Conservation (phyloP, 257 asterid genomes). For the Solanum acaule region DNA sequence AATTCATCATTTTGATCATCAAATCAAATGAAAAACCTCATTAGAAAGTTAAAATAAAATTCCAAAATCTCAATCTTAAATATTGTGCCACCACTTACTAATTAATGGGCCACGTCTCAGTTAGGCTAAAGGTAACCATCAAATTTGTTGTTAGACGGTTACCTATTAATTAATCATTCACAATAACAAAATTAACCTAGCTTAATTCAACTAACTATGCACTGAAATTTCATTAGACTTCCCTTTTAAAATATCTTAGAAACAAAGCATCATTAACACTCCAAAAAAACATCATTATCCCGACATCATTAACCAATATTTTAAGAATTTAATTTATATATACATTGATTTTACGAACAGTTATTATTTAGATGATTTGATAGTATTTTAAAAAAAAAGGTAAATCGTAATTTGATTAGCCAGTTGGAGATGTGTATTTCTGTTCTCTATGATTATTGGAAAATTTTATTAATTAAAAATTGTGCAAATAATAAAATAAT, state of each 20-base stretch:
- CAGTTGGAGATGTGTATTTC: background rate
- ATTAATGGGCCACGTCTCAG: background rate
- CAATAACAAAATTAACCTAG: background rate
- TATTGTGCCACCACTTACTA: background rate
- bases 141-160: background rate
- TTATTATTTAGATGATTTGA: background rate
- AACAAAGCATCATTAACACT: background rate
- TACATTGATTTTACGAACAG: background rate
- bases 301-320: background rate
- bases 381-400: too few species aligned
- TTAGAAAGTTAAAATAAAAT: background rate
- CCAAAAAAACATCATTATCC: background rate
- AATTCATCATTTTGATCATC: background rate
- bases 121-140: background rate
- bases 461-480: background rate
- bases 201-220: background rate
- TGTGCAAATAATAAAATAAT: background rate
- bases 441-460: background rate
- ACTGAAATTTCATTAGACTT: background rate
- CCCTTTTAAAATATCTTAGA: background rate
- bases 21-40: background rate
- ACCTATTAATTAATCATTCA: background rate
- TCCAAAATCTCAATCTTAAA: background rate
- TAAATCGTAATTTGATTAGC: too few species aligned
- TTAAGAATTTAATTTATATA: background rate